phyloP scores from a whole-genome alignment of 805 yeast genomes.

The Candida sithepensis region DNA sequence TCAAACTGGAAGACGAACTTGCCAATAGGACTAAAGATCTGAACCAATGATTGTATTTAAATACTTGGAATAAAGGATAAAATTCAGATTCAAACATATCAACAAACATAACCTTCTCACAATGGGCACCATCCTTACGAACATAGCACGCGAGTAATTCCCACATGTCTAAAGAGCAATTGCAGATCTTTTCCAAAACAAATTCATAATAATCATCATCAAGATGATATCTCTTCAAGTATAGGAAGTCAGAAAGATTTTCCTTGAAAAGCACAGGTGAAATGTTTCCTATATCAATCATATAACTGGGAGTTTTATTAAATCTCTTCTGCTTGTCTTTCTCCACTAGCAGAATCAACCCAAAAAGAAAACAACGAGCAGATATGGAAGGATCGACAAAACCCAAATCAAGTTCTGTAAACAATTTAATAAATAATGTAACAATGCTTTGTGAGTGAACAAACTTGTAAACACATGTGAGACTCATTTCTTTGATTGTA shows the following conservation, averaged over 20 bases:
- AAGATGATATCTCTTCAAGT: conserved; percentile 15
- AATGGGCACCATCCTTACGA: conserved; percentile 8
- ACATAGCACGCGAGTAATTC: conserved; percentile 7
- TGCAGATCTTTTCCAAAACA: conserved; percentile 10
- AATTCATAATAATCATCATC: conserved; percentile 18
- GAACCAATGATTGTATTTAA: conserved; percentile 21
- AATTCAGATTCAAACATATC: conserved; percentile 8
- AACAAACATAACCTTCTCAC: conserved; percentile 8
- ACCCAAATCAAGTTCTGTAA: conserved; percentile 5
- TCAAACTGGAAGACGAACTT: conserved; percentile 6
- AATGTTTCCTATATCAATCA: conserved; percentile 7
- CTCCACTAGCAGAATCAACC: conserved; percentile 13
- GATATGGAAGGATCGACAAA: conserved; percentile 5
- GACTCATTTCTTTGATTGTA: conserved; percentile 4
- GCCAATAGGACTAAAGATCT: conserved; percentile 16
- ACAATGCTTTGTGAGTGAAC: conserved; percentile 11
- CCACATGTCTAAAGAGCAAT: conserved; percentile 10
- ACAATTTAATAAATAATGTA: conserved; percentile 5
- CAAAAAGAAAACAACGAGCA: conserved; percentile 16
- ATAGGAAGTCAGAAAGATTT: conserved; percentile 11
- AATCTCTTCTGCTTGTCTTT: conserved; percentile 13
- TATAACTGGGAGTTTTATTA: conserved; percentile 14
- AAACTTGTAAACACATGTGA: conserved; percentile 13
- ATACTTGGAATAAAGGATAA: conserved; percentile 18
- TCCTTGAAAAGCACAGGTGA: conserved; percentile 6